Evolutionary conservation across 108 stramenopile genomes (phyloP).

Genomic region (Skeletonema potamos): DNA sequence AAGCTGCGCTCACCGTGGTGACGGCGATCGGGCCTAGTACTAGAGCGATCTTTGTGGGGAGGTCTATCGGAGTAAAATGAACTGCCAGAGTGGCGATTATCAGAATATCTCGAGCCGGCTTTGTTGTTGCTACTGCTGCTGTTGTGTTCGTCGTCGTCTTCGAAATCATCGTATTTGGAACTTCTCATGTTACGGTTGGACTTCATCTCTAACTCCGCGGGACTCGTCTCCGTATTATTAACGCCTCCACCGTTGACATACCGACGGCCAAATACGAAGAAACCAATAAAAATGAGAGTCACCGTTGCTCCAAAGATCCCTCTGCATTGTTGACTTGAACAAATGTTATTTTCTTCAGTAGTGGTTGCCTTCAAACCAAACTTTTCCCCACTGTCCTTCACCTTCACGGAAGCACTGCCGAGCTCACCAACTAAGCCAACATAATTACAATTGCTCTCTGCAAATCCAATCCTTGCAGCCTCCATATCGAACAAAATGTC

Average conservation of each 20-base stretch:
- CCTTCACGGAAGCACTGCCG: background rate
- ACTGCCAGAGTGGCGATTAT: background rate
- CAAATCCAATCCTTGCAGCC: slow-evolving; percentile 87
- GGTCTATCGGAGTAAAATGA: background rate
- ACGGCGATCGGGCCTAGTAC: background rate
- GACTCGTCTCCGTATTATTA: background rate
- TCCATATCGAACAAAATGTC: slow-evolving; percentile 95
- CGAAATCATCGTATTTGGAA: no score
- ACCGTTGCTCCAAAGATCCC: slow-evolving; percentile 19
- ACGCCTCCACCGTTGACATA: slow-evolving; percentile 28
- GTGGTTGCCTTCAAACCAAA: background rate
- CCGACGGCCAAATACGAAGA: slow-evolving; percentile 33
- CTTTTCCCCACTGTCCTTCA: background rate
- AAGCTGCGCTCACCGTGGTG: background rate
- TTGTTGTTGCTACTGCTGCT: no score
- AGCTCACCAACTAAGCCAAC: background rate
- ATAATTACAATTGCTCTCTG: slow-evolving; percentile 83
- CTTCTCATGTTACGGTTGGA: background rate
- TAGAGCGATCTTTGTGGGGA: background rate
- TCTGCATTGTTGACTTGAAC: slow-evolving; percentile 21
- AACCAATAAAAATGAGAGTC: slow-evolving; percentile 17
- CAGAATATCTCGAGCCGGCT: background rate
- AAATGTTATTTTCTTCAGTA: background rate
- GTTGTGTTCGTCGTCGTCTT: no score
- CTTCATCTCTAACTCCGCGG: slow-evolving; percentile 33